These are phyloP conservation scores for Solanum corneliomulleri DNA, from an alignment of 257 asterid species.

Conservation along the genomic window DNA sequence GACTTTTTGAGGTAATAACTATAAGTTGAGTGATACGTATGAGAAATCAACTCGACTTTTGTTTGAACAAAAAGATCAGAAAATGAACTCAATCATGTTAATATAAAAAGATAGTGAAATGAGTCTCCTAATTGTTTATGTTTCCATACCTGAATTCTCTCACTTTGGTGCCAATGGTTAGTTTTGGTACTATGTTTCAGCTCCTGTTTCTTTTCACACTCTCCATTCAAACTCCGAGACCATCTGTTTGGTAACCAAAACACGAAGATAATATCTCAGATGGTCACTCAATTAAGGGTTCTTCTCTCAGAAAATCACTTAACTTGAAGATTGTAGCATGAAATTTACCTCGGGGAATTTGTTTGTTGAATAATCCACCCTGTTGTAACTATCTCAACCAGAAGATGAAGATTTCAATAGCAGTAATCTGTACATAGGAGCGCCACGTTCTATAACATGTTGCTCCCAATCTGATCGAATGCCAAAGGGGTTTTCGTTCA, in stretches of 20 bases:
- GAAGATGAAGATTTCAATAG: slow-evolving; percentile 30
- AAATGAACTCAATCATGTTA: neutral
- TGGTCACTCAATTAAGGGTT: neutral
- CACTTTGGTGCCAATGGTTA: neutral
- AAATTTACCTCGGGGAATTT: neutral
- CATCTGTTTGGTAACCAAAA: neutral
- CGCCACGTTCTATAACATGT: slow-evolving; percentile 70
- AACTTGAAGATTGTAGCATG: neutral
- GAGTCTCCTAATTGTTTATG: neutral
- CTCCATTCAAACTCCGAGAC: neutral
- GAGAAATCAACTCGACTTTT: neutral
- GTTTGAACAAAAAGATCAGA: neutral
- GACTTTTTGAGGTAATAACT: neutral
- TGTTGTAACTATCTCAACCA: slow-evolving; percentile 6
- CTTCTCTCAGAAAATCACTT: neutral
- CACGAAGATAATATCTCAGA: neutral
- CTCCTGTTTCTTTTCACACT: neutral
- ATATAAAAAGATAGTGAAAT: neutral
- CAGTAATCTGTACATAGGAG: slow-evolving; percentile 69
- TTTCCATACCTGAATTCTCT: neutral
- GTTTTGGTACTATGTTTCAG: neutral
- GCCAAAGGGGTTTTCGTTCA: slow-evolving; percentile 74
- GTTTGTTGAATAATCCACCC: neutral
- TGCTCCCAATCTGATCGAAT: slow-evolving; percentile 86
- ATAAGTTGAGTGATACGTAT: neutral